Evolutionary conservation across 2,329 filamentous ascomycete genomes (phyloP).

Genomic region (Fusarium metavorans): DNA sequence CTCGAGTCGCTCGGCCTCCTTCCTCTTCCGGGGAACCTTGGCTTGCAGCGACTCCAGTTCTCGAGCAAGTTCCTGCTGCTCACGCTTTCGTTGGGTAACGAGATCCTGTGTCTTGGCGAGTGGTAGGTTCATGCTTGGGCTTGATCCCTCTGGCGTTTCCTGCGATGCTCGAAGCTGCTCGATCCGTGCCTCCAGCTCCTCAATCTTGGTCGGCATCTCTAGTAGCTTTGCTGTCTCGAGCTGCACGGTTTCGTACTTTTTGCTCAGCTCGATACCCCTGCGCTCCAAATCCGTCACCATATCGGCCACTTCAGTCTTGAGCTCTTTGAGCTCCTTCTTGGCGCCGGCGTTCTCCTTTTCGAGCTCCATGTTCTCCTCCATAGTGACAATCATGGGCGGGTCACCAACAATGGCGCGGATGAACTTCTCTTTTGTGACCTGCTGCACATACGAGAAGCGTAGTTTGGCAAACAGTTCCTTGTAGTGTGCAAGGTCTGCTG

Average conservation of each 20-base stretch:
- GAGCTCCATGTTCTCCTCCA: slow-evolving; percentile 83
- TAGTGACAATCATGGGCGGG: slow-evolving; percentile 85
- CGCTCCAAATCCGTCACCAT: slow-evolving; percentile 80
- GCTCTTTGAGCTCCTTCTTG: slow-evolving; percentile 81
- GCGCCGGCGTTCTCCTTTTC: slow-evolving; percentile 75
- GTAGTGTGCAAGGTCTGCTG: slow-evolving; percentile 89
- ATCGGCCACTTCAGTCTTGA: slow-evolving; percentile 82
- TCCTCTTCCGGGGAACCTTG: slow-evolving; percentile 73
- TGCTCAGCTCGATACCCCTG: slow-evolving; percentile 69
- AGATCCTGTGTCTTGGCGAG: slow-evolving; percentile 68
- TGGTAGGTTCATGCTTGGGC: slow-evolving; percentile 65
- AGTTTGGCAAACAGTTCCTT: slow-evolving; percentile 96
- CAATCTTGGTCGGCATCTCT: slow-evolving; percentile 64
- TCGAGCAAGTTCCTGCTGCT: slow-evolving; percentile 69
- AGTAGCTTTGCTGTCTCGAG: slow-evolving; percentile 61
- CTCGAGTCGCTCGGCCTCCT: slow-evolving; percentile 74
- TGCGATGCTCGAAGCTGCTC: slow-evolving; percentile 57
- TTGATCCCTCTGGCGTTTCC: slow-evolving; percentile 45
- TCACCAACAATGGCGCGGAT: slow-evolving; percentile 92
- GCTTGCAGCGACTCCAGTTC: slow-evolving; percentile 73
- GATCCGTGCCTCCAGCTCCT: slow-evolving; percentile 62
- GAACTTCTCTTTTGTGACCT: slow-evolving; percentile 98
- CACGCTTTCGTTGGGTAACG: slow-evolving; percentile 62
- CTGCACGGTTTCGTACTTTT: slow-evolving; percentile 63
- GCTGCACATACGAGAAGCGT: slow-evolving; percentile 96